Evolutionary conservation across 371 early-diverging fungal species (phyloP).

Genomic region (Mortierella sp.): DNA sequence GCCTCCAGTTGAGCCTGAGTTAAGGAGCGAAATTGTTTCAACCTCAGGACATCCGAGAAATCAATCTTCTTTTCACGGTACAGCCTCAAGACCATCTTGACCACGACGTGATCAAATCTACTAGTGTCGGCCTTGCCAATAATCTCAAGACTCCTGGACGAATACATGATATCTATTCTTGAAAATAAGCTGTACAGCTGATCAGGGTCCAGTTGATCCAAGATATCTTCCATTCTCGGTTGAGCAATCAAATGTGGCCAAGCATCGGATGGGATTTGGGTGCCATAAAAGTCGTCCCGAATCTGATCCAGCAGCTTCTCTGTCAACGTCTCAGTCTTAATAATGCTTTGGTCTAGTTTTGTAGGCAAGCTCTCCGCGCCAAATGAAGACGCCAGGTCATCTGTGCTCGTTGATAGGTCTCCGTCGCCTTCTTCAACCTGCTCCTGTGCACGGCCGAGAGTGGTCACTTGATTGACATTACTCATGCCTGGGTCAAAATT

Average conservation of each 20-base stretch:
- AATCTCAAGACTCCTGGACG: constrained; percentile 45
- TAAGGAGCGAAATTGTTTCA: constrained; percentile 2
- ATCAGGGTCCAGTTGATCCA: constrained; percentile 14
- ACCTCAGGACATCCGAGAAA: not conserved
- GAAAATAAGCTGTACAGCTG: constrained; percentile 3
- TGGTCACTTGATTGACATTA: not conserved
- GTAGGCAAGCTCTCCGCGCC: constrained; percentile 26
- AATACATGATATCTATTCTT: constrained; percentile 10
- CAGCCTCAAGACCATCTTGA: constrained; percentile 31
- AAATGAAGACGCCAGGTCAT: not conserved
- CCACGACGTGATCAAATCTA: constrained; percentile 29
- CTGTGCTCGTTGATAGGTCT: constrained; percentile 6
- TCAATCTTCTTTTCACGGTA: constrained; percentile 11
- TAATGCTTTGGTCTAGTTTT: constrained; percentile 23
- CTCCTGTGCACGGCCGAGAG: not conserved
- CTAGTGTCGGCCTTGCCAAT: constrained; percentile 31
- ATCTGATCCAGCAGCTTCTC: constrained; percentile 30
- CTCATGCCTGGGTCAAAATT: constrained; percentile 15
- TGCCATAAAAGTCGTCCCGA: not conserved
- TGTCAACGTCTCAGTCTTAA: constrained; percentile 28
- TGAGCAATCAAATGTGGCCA: constrained; percentile 44
- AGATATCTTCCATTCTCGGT: constrained; percentile 31
- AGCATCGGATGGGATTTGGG: constrained; percentile 1
- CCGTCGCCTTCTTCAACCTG: not conserved
- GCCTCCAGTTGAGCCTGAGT: constrained; percentile 35